Conservation (phyloP, 192 early-diverging fungal species). For the Coemansia sp. region DNA sequence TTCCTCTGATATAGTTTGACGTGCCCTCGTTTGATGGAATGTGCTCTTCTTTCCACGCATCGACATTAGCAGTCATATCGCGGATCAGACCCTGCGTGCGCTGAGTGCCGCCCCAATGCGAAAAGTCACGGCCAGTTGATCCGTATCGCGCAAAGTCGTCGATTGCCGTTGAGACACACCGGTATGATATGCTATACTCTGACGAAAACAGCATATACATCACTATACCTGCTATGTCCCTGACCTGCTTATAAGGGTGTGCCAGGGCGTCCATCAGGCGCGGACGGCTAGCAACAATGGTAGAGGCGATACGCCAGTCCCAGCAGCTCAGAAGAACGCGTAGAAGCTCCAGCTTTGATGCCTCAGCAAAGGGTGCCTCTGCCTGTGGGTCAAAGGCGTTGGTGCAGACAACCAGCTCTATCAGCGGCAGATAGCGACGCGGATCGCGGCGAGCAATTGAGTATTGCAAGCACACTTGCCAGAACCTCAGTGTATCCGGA, state of each 20-base stretch:
- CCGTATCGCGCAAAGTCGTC: constrained; percentile 45
- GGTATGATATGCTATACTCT: constrained; percentile 63
- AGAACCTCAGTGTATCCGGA: constrained; percentile 75
- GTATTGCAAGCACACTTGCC: constrained; percentile 73
- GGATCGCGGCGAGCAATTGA: constrained; percentile 72
- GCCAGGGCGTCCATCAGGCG: constrained; percentile 55
- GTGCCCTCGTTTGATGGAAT: constrained; percentile 50
- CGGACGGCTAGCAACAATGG: constrained; percentile 32
- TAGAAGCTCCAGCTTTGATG: constrained; percentile 75
- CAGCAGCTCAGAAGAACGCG: constrained; percentile 63
- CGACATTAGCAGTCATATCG: constrained; percentile 27
- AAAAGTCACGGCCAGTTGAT: constrained; percentile 49
- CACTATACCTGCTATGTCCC: constrained; percentile 73
- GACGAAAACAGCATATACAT: constrained; percentile 69
- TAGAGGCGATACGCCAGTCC: constrained; percentile 71
- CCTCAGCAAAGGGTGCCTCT: constrained; percentile 83
- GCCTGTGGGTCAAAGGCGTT: constrained; percentile 69
- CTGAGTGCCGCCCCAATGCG: constrained; percentile 41
- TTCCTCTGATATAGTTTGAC: constrained; percentile 50
- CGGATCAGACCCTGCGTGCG: constrained; percentile 29
- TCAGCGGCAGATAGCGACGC: constrained; percentile 73
- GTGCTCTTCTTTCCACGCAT: constrained; percentile 39
- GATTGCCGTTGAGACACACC: constrained; percentile 47
- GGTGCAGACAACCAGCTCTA: constrained; percentile 65
- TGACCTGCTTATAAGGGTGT: constrained; percentile 90